These are phyloP conservation scores for Blastobotrys terrestris DNA, from an alignment of 805 yeast genomes.

Conservation along the genomic window DNA sequence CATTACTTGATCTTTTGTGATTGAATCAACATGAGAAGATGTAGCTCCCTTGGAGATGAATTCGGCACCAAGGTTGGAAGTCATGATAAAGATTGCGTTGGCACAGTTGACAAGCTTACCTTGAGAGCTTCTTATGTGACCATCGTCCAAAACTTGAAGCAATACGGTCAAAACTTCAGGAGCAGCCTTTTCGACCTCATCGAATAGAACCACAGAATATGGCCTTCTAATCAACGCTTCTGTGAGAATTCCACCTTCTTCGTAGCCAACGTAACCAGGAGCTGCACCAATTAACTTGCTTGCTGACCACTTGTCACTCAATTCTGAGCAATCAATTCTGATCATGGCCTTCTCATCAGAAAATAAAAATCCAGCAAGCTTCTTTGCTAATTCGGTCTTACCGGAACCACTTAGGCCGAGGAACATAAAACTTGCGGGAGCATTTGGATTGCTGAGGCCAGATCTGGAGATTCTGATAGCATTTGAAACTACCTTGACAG, in stretches of 20 bases:
- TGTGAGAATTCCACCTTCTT: constrained; percentile 94
- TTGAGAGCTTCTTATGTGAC: constrained; percentile 88
- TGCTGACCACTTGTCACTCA: constrained; percentile 91
- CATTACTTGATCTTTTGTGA: constrained; percentile 76
- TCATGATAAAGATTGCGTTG: constrained; percentile 89
- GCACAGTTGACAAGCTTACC: constrained; percentile 93
- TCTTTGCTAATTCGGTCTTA: constrained; percentile 96
- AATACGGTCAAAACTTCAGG: constrained; percentile 93
- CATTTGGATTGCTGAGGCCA: constrained; percentile 92
- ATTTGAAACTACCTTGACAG: constrained; percentile 92
- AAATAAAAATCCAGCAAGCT: constrained; percentile 90
- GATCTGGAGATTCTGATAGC: constrained; percentile 91
- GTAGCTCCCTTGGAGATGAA: constrained; percentile 60
- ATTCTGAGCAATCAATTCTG: constrained; percentile 95
- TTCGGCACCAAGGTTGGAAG: constrained; percentile 95
- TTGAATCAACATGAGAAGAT: constrained; percentile 50
- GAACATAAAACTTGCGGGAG: constrained; percentile 93
- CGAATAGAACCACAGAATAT: constrained; percentile 91
- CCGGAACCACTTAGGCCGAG: constrained; percentile 96
- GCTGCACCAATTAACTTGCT: constrained; percentile 95
- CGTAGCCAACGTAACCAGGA: constrained; percentile 95
- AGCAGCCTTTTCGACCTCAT: constrained; percentile 97
- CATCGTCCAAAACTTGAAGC: constrained; percentile 91
- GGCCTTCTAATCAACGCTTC: constrained; percentile 89
- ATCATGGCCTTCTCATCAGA: constrained; percentile 96